A percentile compares a stretch with the other conserved stretches of the same genome.
These are phyloP conservation scores for Epichloe glyceriae DNA, from an alignment of 2,329 filamentous ascomycete species.

Conservation along the genomic window DNA sequence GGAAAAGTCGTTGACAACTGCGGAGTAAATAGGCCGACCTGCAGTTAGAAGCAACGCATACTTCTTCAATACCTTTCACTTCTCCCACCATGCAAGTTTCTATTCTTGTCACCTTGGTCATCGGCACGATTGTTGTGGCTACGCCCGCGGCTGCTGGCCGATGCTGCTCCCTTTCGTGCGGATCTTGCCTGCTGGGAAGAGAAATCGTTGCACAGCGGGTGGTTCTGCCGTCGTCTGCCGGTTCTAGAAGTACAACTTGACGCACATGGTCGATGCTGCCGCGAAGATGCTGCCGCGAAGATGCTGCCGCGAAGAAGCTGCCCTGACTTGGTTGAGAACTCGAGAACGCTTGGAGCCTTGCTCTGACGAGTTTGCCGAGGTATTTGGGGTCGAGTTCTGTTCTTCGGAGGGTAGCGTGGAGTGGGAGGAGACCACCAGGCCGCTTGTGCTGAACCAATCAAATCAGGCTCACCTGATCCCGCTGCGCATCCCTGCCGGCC, in stretches of 20 bases:
- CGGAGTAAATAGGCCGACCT: no score
- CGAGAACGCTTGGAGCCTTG: neutral
- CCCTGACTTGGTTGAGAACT: neutral
- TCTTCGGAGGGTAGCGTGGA: no score
- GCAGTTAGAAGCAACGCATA: no score
- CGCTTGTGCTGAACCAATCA: no score
- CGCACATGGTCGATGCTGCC: neutral
- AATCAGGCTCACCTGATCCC: no score
- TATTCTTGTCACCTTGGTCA: neutral
- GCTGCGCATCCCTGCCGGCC: no score
- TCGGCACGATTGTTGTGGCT: neutral
- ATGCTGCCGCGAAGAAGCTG: neutral
- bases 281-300: neutral
- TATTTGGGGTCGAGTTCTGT: no score
- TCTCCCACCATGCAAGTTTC: neutral
- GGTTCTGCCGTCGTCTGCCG: neutral
- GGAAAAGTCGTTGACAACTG: no score
- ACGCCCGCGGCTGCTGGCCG: neutral
- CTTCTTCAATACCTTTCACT: neutral
- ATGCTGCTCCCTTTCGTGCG: neutral
- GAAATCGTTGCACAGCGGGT: neutral
- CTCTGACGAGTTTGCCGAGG: no score
- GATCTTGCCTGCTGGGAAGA: neutral
- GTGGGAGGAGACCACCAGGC: no score
- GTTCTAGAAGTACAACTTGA: no score